phyloP scores from a whole-genome alignment of 2,329 filamentous ascomycete species.

The Penicillium sp. region DNA sequence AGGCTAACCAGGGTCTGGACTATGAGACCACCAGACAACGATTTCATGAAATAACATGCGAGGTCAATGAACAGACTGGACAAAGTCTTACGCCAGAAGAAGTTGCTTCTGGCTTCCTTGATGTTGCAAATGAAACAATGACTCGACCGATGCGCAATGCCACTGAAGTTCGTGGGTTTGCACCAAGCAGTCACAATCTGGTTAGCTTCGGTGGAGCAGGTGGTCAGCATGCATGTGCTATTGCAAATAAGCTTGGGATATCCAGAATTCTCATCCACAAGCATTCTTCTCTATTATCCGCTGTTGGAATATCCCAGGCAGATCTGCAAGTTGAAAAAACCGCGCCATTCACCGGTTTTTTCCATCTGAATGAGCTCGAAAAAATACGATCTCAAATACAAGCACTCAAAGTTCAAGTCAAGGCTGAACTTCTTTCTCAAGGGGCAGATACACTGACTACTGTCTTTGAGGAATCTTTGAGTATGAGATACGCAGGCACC shows the following conservation, averaged over 20 bases:
- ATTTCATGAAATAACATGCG: constrained; percentile 71
- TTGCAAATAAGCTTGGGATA: constrained; percentile 78
- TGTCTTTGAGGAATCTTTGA: constrained; percentile 6
- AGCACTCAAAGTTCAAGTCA: neutral
- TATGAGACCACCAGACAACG: constrained; percentile 69
- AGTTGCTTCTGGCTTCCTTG: constrained; percentile 72
- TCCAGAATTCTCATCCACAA: constrained; percentile 77
- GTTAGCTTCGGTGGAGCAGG: constrained; percentile 88
- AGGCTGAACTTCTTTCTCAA: neutral
- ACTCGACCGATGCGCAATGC: constrained; percentile 79
- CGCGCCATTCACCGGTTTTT: neutral
- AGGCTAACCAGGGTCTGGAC: constrained; percentile 67
- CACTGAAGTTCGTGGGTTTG: constrained; percentile 83
- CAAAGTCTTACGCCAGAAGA: constrained; percentile 57
- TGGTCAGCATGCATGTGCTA: constrained; percentile 88
- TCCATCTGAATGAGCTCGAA: neutral
- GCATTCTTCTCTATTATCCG: constrained; percentile 84
- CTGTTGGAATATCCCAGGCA: constrained; percentile 32
- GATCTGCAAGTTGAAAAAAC: neutral
- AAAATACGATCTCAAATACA: neutral
- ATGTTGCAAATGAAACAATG: constrained; percentile 89
- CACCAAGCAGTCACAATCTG: constrained; percentile 78
- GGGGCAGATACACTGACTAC: neutral
- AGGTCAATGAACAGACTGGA: constrained; percentile 68
- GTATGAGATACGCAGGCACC: constrained; percentile 7